phyloP scores from a whole-genome alignment of 2,329 filamentous ascomycete genomes.

The Periconia sp. region DNA sequence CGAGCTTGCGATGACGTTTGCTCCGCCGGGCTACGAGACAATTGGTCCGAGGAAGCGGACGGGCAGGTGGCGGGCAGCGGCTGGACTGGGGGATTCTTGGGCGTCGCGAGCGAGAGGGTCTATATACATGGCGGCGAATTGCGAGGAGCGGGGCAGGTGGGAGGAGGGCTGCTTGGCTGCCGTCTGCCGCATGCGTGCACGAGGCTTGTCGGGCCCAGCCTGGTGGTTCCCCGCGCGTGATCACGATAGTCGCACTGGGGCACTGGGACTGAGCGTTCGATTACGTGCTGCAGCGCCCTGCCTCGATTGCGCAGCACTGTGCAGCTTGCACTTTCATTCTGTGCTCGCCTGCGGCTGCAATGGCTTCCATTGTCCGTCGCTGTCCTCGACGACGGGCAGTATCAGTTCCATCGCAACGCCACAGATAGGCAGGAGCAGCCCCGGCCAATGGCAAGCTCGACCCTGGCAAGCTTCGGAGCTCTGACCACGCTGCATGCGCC shows the following conservation, averaged over 20 bases:
- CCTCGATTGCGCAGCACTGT: not conserved
- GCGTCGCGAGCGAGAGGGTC: too few species aligned
- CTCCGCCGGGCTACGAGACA: too few species aligned
- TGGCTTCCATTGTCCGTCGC: too few species aligned
- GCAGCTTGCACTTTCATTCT: not conserved
- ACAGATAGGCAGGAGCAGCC: not conserved
- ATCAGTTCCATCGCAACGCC: not conserved
- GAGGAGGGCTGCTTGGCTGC: not conserved
- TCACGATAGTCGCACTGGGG: not conserved
- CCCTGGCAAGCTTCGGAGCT: conserved; percentile 13
- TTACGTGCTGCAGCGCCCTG: not conserved
- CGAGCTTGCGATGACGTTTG: too few species aligned
- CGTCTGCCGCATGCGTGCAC: not conserved
- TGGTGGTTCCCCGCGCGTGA: not conserved
- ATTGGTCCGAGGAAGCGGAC: too few species aligned
- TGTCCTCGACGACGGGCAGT: not conserved
- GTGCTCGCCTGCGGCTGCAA: not conserved
- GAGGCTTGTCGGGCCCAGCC: not conserved
- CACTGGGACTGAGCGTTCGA: not conserved
- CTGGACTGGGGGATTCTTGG: too few species aligned
- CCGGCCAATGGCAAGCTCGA: too few species aligned
- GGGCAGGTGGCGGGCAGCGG: too few species aligned
- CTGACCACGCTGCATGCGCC: conserved; percentile 14
- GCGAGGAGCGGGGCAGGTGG: not conserved
- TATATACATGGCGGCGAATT: not conserved